phyloP scores from a whole-genome alignment of 805 yeast genomes.

The Kodamaea kaohsiungensis region DNA sequence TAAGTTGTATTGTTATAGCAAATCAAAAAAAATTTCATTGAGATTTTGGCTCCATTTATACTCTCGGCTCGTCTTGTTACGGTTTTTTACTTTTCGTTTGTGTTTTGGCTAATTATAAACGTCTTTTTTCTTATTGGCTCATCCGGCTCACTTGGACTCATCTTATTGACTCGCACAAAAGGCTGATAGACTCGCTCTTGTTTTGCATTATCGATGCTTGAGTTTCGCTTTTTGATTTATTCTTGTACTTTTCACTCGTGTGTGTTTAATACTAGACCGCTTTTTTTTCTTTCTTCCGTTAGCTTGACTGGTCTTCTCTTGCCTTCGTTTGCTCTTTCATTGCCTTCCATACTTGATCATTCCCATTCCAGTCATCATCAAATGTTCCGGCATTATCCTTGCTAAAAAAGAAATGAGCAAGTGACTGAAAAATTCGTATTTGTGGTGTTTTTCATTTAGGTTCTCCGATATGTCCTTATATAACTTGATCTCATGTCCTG shows the following conservation, averaged over 20 bases:
- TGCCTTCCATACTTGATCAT: not conserved
- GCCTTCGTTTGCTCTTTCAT: not conserved
- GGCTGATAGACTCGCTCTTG: not conserved
- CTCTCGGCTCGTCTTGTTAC: not conserved
- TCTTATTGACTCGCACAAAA: not conserved
- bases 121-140: slow-evolving; percentile 14
- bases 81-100: not conserved
- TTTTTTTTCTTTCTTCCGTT: not conserved
- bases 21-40: not conserved
- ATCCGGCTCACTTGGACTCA: not conserved
- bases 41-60: slow-evolving; percentile 1
- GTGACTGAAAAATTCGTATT: not conserved
- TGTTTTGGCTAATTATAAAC: slow-evolving; percentile 13
- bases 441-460: not conserved
- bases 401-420: not conserved
- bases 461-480: not conserved
- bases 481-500: not conserved
- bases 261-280: not conserved
- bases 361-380: not conserved
- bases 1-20: not conserved
- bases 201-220: too few relatives aligned
- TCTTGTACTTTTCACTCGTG: not conserved
- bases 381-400: not conserved
- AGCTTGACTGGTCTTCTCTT: not conserved
- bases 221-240: too few relatives aligned